A percentile compares a stretch with the other conserved stretches of the same genome.
Conservation (phyloP, 345 rosid genomes). For the Lepidium aucheri region DNA sequence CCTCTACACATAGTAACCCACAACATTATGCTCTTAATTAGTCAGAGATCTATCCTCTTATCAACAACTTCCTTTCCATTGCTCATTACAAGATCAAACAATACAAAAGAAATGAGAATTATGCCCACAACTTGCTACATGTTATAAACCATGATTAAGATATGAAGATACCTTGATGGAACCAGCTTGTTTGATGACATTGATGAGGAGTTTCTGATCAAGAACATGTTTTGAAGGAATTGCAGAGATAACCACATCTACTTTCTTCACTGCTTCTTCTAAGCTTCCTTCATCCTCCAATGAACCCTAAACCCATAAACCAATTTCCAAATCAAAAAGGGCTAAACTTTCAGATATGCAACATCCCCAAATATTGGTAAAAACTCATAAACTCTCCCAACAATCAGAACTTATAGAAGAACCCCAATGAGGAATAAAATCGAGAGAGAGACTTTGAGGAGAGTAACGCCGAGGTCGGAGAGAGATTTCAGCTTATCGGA, state of each 20-base stretch:
- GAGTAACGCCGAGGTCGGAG: slow-evolving; percentile 41
- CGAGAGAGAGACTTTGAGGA: slow-evolving; percentile 41
- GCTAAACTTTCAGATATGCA: neutral
- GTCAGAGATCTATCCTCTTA: neutral
- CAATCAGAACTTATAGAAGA: neutral
- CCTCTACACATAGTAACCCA: slow-evolving; percentile 36
- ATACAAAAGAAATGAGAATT: neutral
- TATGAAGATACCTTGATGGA: slow-evolving; percentile 39
- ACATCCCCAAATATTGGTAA: neutral
- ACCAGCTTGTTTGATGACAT: slow-evolving; percentile 46
- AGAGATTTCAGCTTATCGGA: slow-evolving; percentile 38
- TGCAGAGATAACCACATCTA: slow-evolving; percentile 72
- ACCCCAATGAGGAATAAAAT: neutral
- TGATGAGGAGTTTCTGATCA: slow-evolving; percentile 58
- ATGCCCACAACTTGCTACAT: neutral
- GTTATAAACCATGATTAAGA: neutral
- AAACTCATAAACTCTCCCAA: neutral
- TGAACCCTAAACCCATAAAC: slow-evolving; percentile 47
- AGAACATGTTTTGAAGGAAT: slow-evolving; percentile 59
- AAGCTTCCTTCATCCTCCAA: slow-evolving; percentile 58
- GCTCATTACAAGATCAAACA: neutral
- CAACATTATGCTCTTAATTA: neutral
- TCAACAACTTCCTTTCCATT: neutral
- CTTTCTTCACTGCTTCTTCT: slow-evolving; percentile 55
- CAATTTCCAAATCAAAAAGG: neutral